Evolutionary conservation across 805 yeast genomes (phyloP).

Genomic region (Barnettozyma salicaria): DNA sequence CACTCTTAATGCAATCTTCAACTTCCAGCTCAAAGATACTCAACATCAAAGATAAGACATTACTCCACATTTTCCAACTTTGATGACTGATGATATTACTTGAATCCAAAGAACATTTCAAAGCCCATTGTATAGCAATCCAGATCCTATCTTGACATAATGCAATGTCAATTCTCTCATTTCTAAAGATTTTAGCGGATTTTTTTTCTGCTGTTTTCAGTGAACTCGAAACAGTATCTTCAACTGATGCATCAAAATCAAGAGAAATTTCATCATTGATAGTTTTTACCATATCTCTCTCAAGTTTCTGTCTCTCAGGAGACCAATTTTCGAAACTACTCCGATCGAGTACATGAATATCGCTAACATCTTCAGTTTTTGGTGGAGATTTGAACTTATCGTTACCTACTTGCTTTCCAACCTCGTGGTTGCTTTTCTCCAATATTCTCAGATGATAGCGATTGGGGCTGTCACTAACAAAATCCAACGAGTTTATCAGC

Average conservation of each 20-base stretch:
- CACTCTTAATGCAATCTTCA: constrained; percentile 3
- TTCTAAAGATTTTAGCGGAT: constrained; percentile 20
- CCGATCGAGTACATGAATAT: not conserved
- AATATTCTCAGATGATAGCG: constrained; percentile 11
- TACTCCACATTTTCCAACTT: constrained; percentile 23
- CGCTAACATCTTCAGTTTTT: not conserved
- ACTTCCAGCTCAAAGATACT: constrained; percentile 16
- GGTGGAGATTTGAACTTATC: not conserved
- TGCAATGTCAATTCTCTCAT: constrained; percentile 24
- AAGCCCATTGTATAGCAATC: constrained; percentile 28
- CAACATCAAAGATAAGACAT: constrained; percentile 15
- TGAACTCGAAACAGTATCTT: constrained; percentile 6
- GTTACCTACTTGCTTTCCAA: constrained; percentile 4
- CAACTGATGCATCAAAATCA: not conserved
- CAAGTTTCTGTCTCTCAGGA: constrained; percentile 20
- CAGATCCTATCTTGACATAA: constrained; percentile 21
- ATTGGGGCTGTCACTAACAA: constrained; percentile 4
- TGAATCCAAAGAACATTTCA: constrained; percentile 23
- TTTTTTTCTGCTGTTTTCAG: constrained; percentile 14
- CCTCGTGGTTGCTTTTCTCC: constrained; percentile 12
- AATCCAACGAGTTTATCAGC: constrained; percentile 12
- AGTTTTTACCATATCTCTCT: constrained; percentile 7
- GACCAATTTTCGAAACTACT: no score
- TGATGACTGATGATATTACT: constrained; percentile 8
- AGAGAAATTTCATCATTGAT: not conserved